Percentiles rank a stretch among this genome's conserved stretches.
phyloP scores from a whole-genome alignment of 139 green algal genomes.

The Coelastrella sp. region DNA sequence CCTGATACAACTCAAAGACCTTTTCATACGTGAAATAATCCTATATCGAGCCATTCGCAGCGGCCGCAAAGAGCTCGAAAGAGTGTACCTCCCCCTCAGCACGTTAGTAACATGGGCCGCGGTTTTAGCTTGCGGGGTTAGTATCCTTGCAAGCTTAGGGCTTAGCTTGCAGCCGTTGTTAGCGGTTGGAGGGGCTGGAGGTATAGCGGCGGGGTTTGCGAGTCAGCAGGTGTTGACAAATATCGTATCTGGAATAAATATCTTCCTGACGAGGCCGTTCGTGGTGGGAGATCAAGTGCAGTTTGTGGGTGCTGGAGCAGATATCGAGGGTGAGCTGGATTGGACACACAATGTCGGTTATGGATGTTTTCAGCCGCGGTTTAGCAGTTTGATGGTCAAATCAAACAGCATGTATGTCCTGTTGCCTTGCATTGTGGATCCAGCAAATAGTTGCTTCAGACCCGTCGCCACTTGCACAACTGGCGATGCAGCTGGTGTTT shows the following conservation, averaged over 20 bases:
- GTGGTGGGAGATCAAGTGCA: constrained; percentile 30
- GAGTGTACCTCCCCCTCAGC: constrained; percentile 33
- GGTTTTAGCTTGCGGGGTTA: background rate
- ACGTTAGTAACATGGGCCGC: constrained; percentile 54
- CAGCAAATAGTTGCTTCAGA: no score
- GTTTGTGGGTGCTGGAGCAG: constrained; percentile 53
- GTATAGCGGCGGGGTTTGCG: constrained; percentile 55
- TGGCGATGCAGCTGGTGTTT: no score
- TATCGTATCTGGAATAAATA: constrained; percentile 55
- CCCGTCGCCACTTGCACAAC: no score
- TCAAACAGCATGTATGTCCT: no score
- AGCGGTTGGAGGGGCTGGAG: constrained; percentile 54
- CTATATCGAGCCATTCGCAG: constrained; percentile 18
- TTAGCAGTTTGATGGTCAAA: no score
- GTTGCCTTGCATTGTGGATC: no score
- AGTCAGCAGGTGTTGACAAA: constrained; percentile 59
- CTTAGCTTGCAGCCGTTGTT: constrained; percentile 51
- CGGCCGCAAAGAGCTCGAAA: constrained; percentile 21
- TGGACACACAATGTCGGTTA: background rate
- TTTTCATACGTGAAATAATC: constrained; percentile 8
- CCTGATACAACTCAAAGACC: constrained; percentile 33
- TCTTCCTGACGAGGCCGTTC: constrained; percentile 51
- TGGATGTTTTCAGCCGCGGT: no score
- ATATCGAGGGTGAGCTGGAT: background rate
- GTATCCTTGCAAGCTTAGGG: constrained; percentile 30